Base-by-base conservation (phyloP, 164 flowering plant species). In the Annona cherimola region DNA sequence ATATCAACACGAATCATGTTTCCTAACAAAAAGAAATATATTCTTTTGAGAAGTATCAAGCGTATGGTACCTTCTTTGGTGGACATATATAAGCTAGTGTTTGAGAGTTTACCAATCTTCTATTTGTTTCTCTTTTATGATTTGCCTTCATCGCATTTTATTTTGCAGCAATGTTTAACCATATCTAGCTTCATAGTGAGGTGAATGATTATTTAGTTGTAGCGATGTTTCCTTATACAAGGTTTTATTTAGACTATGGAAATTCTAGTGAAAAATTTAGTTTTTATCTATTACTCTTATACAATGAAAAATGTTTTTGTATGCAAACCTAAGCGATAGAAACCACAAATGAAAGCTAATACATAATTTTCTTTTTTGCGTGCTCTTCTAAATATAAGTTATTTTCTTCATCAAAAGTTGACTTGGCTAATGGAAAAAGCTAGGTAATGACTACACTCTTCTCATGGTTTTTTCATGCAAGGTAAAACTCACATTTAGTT, bases 381-480 rank as follows among this genome's bases (percentile, higher is more conserved):
- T 70, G 91, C 94, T 59, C 92, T 93, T 77, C 86, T 93, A 61
- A 93, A 93, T 77, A 86, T 93, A 69, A 91, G 97, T 77, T 91
- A 90, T 67, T 93, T 95, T 95, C 98, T 78, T 85, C 93, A 78
- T 86, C 97, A 60, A 95, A 93, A 85, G 80, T 81, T 61, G 78
- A 65, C 70, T 80, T 89, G 66, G 73, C 86, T 61, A 73, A 50
- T 63, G 88, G 85, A 63, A 91, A 89, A 76, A 86, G 82, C 79
- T 80, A 89, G 90, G 98, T 91, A 82, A 84, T 83, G 67, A 50
- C 72, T 5, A 61, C 46, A 68, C 42, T 68, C 44, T 26, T 62
- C 11, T 63, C 5, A 18, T 68, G 41, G 61, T 72, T 42, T 57
- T 66, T 63, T 14, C 19, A 63, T 35, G 18, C 67, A n/a, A 63